Percentiles rank a stretch among this genome's conserved stretches.
Evolutionary conservation across 345 rosid species (phyloP).

Genomic region (Murraya paniculata): DNA sequence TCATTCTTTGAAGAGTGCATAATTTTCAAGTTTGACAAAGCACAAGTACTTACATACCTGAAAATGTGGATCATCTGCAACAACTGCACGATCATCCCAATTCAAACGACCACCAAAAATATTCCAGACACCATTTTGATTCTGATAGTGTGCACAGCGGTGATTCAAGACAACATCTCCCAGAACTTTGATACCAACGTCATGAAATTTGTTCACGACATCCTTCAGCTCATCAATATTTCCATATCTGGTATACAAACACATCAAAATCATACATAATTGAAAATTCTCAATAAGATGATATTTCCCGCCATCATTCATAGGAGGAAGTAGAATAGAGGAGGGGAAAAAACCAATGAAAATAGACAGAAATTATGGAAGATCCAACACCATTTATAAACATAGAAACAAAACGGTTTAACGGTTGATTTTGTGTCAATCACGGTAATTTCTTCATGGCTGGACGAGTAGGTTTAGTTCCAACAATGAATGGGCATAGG

Average conservation of each 20-base stretch:
- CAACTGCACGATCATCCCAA: slow-evolving; percentile 96
- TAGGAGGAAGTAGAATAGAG: background rate
- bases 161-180: slow-evolving; percentile 97
- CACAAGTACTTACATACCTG: slow-evolving; percentile 47
- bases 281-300: background rate
- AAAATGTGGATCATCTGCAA: slow-evolving; percentile 96
- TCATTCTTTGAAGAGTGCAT: background rate
- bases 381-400: background rate
- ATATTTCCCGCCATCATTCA: background rate
- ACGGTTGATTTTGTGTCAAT: background rate
- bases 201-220: slow-evolving; percentile 61
- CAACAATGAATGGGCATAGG: slow-evolving; percentile 4
- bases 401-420: background rate
- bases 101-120: slow-evolving; percentile 84
- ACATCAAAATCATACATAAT: slow-evolving; percentile 10
- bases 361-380: background rate
- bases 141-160: slow-evolving; percentile 87
- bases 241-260: slow-evolving; percentile 61
- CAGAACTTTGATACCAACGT: slow-evolving; percentile 69
- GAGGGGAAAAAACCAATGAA: background rate
- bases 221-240: slow-evolving; percentile 78
- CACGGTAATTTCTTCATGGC: background rate
- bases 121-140: slow-evolving; percentile 92
- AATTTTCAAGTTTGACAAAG: slow-evolving; percentile 9
- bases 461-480: background rate